phyloP scores from a whole-genome alignment of 495 filamentous ascomycete species.

The Neurospora intermedia region DNA sequence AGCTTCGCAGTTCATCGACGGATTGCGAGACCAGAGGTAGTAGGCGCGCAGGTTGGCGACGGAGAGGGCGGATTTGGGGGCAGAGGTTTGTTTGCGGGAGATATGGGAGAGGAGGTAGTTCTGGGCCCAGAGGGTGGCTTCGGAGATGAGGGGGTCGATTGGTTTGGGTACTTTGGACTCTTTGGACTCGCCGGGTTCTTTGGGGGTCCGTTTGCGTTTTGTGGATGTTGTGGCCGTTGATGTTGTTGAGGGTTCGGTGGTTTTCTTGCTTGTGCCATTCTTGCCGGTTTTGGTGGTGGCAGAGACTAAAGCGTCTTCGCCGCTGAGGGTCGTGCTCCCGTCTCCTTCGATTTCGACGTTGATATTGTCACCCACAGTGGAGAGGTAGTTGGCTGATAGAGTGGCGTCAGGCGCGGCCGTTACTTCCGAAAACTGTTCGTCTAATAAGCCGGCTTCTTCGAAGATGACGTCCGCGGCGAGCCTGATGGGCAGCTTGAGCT shows the following conservation, averaged over 20 bases:
- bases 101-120: constrained; percentile 19
- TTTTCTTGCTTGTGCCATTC: constrained; percentile 1
- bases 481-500: constrained; percentile 51
- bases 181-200: not conserved
- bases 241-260: not conserved
- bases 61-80: constrained; percentile 5
- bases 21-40: constrained; percentile 46
- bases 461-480: constrained; percentile 28
- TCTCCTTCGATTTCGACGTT: constrained; percentile 8
- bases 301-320: not conserved
- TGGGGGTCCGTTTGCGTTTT: not conserved
- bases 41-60: constrained; percentile 44
- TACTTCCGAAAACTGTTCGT: constrained; percentile 7
- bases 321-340: not conserved
- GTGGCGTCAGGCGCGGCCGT: not conserved
- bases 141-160: constrained; percentile 24
- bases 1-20: constrained; percentile 25
- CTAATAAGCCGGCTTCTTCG: constrained; percentile 16
- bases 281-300: constrained; percentile 2
- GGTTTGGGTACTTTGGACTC: not conserved
- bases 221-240: not conserved
- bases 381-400: constrained; percentile 12
- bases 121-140: constrained; percentile 24
- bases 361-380: constrained; percentile 3
- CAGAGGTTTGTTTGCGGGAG: not conserved